phyloP scores from a whole-genome alignment of 257 asterid genomes.

The Plantago elongata region DNA sequence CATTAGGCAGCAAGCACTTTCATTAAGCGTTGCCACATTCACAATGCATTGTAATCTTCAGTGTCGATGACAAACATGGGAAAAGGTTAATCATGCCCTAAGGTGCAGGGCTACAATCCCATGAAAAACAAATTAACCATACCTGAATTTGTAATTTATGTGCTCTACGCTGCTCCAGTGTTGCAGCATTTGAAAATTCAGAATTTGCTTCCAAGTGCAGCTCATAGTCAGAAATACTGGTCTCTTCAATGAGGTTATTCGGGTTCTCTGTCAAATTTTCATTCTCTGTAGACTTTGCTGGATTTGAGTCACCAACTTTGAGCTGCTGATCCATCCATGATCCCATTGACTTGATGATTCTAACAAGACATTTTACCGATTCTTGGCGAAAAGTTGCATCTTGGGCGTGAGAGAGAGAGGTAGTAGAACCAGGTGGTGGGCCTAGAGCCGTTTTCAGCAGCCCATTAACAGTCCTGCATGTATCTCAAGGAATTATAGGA shows the following conservation, averaged over 20 bases:
- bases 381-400: conserved; percentile 93
- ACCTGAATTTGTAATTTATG: conserved; percentile 96
- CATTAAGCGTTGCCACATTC: too few relatives aligned
- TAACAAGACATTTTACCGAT: conserved; percentile 91
- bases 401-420: conserved; percentile 85
- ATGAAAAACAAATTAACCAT: conserved; percentile 25
- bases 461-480: conserved; percentile 95
- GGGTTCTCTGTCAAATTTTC: conserved; percentile 52
- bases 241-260: conserved; percentile 43
- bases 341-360: conserved; percentile 87
- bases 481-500: conserved; percentile 42
- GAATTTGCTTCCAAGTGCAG: conserved; percentile 59
- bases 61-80: too few relatives aligned
- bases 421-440: conserved; percentile 91
- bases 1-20: too few relatives aligned
- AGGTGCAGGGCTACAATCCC: neutral
- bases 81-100: too few relatives aligned
- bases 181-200: conserved; percentile 68
- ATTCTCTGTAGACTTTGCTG: conserved; percentile 45
- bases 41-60: too few relatives aligned
- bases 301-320: conserved; percentile 63
- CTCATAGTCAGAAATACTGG: conserved; percentile 62
- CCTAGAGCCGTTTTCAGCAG: conserved; percentile 96
- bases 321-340: conserved; percentile 98
- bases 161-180: conserved; percentile 95